Evolutionary conservation across 2,329 filamentous ascomycete genomes (phyloP).

Genomic region (Acrocalymma vagum): DNA sequence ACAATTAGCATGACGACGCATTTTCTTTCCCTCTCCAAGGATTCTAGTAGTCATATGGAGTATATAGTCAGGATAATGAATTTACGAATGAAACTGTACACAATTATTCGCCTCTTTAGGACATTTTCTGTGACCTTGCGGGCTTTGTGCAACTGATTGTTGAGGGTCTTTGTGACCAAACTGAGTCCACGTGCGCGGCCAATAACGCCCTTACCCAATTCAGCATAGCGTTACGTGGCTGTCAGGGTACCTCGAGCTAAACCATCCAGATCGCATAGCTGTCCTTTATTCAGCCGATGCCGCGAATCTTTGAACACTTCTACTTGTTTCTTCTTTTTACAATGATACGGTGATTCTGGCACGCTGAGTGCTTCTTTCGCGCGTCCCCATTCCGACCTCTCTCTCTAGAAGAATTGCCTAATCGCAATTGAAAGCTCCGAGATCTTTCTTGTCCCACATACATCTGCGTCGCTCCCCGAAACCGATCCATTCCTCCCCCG

Average conservation of each 20-base stretch:
- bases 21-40: no score
- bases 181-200: no score
- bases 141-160: no score
- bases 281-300: conserved; percentile 42
- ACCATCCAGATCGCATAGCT: conserved; percentile 35
- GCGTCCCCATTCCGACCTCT: conserved; percentile 22
- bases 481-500: neutral
- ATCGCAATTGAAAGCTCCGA: no score
- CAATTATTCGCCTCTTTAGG: no score
- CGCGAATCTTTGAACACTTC: conserved; percentile 23
- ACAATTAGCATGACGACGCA: no score
- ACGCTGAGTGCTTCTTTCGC: conserved; percentile 20
- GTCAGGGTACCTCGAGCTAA: conserved; percentile 20
- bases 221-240: conserved; percentile 22
- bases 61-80: no score
- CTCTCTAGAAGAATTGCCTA: conserved; percentile 33
- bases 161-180: no score
- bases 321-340: conserved; percentile 23
- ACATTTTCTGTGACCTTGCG: no score
- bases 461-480: no score
- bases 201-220: conserved; percentile 19
- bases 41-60: no score
- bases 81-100: no score
- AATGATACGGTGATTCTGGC: conserved; percentile 18
- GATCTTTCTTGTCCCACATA: neutral